These are phyloP conservation scores for Cadophora malorum DNA, from an alignment of 2,329 filamentous ascomycete genomes.

Conservation along the genomic window DNA sequence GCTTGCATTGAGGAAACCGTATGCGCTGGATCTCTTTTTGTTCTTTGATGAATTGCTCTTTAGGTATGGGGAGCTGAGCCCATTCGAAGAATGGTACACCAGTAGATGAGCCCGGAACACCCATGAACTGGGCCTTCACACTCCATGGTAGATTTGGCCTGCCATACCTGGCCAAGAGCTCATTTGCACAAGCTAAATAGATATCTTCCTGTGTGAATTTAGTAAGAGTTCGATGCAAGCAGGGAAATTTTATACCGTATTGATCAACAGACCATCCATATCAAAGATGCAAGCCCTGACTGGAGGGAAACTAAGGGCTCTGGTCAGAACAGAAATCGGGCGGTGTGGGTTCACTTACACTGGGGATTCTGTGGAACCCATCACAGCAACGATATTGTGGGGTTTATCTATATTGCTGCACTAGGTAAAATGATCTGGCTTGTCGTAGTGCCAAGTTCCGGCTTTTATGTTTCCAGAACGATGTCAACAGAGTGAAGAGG, in stretches of 20 bases:
- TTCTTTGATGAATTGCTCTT: constrained; percentile 67
- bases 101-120: constrained; percentile 47
- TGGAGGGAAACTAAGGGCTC: constrained; percentile 68
- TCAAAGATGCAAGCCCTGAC: constrained; percentile 94
- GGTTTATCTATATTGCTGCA: not conserved
- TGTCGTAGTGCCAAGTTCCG: not conserved
- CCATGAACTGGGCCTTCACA: constrained; percentile 80
- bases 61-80: constrained; percentile 80
- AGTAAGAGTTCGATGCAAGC: not conserved
- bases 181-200: constrained; percentile 84
- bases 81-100: constrained; percentile 74
- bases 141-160: constrained; percentile 81
- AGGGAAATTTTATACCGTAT: constrained; percentile 56
- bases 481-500: not conserved
- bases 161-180: constrained; percentile 76
- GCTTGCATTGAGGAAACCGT: constrained; percentile 73
- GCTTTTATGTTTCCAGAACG: not conserved
- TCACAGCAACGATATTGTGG: not conserved
- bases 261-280: constrained; percentile 94
- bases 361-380: constrained; percentile 18
- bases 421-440: not conserved
- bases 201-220: constrained; percentile 65
- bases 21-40: constrained; percentile 67
- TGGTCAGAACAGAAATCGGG: constrained; percentile 1
- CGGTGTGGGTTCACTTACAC: constrained; percentile 16